Conservation (phyloP, 257 asterid genomes). For the Nemophila menziesii region DNA sequence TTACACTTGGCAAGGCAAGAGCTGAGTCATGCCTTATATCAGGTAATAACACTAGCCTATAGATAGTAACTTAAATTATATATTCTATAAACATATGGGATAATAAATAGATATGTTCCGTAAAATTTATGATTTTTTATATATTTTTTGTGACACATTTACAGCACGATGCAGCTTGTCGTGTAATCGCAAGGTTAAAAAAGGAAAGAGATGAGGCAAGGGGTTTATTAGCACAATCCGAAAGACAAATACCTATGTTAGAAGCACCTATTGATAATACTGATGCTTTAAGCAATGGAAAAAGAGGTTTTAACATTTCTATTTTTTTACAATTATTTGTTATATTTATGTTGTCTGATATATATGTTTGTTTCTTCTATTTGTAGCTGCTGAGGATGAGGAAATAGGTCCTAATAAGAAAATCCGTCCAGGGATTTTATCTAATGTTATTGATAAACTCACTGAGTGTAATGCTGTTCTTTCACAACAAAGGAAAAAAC, state of each 20-base stretch:
- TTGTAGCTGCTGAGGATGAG: constrained; percentile 66
- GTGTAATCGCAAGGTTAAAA: constrained; percentile 95
- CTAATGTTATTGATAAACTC: constrained; percentile 65
- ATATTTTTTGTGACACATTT: constrained; percentile 10
- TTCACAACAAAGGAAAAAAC: constrained; percentile 85
- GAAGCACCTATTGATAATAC: constrained; percentile 24
- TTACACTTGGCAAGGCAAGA: constrained; percentile 94
- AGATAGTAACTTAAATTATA: not conserved
- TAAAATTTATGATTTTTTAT: too few species aligned
- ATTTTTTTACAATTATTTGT: constrained; percentile 1
- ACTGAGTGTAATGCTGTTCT: constrained; percentile 79
- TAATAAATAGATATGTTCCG: too few species aligned
- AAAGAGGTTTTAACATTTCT: constrained; percentile 52
- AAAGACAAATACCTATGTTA: constrained; percentile 69
- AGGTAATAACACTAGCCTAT: constrained; percentile 35
- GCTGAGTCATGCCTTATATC: constrained; percentile 94
- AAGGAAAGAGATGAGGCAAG: constrained; percentile 98
- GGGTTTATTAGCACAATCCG: constrained; percentile 72
- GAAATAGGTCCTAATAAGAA: constrained; percentile 60
- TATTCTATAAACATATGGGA: not conserved
- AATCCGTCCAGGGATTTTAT: constrained; percentile 70
- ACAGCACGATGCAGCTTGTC: constrained; percentile 99
- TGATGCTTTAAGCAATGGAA: constrained; percentile 73
- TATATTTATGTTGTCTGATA: constrained; percentile 11
- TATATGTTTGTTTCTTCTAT: constrained; percentile 13